Base-by-base conservation (phyloP, 352 stramenopile genomes). In the Pythium rhizo-oryzae region DNA sequence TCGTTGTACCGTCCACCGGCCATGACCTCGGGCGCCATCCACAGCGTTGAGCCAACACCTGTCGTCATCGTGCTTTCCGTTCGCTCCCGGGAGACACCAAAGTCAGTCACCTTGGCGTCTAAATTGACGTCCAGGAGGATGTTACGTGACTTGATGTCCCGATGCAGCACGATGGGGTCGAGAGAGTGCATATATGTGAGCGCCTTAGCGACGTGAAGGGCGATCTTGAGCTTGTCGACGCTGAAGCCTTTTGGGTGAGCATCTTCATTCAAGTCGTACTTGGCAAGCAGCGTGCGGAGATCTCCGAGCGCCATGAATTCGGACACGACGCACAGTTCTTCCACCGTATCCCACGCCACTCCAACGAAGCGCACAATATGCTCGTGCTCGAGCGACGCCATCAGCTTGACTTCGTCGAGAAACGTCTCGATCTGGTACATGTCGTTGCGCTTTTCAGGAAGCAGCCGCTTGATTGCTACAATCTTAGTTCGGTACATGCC, bases 321-420 rank as follows among this genome's bases (percentile, higher is more conserved):
- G 1, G 65, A 49, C 6, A 79, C 56, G 2, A 64, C 51, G 19
- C 64, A 69, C 35, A 75, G 50, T n/a, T 71, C 62, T 12, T 60
- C 47, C 16, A 74, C 30, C 39, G 67, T 66, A n/a, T 74, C 74
- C 80, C 83, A 92, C 19, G 80, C 81, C 21, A 90, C 81, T 3
- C 81, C 84, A n/a, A 90, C 69, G 39, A 92, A 90, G 21, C 56
- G 65, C 4, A 92, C 80, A 44, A 92, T 85, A 43, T 78, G 82
- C 50, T 78, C 75, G 61, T 92, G 84, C 15, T 85, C 77, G 24
- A 92, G 60, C 35, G 70, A 72, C 1, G 77, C 73, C 70, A 89
- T 80, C 28, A 89, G 62, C 62, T 86, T 82, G 18, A 77, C 77
- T 54, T 92, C 84, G 6, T 54, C 61, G 16, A 86, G 77, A 15